These are phyloP conservation scores for Rutstroemia sp. DNA, from an alignment of 2,329 filamentous ascomycete species.

Conservation along the genomic window DNA sequence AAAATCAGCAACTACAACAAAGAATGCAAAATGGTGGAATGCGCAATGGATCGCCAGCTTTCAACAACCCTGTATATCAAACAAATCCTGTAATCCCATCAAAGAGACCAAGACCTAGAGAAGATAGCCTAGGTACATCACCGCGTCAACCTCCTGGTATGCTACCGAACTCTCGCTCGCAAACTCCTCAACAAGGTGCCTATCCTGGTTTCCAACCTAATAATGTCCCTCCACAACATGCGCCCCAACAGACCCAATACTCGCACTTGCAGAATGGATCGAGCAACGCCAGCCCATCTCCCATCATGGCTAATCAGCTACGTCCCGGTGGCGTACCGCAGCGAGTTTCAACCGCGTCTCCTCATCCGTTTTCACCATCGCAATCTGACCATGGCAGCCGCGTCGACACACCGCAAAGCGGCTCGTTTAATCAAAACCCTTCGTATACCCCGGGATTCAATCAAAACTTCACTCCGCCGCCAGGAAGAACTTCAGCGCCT, in stretches of 20 bases:
- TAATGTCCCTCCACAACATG: slow-evolving; percentile 50
- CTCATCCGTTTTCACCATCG: slow-evolving; percentile 80
- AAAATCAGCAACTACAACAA: slow-evolving; percentile 42
- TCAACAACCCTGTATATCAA: slow-evolving; percentile 72
- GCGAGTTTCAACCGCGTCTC: slow-evolving; percentile 83
- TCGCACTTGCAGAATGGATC: slow-evolving; percentile 79
- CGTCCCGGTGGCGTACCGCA: slow-evolving; percentile 65
- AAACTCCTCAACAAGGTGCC: slow-evolving; percentile 72
- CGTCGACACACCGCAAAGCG: slow-evolving; percentile 64
- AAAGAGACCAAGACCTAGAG: slow-evolving; percentile 73
- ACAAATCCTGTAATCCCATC: slow-evolving; percentile 83
- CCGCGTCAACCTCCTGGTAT: slow-evolving; percentile 69
- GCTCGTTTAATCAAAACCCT: slow-evolving; percentile 55
- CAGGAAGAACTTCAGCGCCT: slow-evolving; percentile 46
- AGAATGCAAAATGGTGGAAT: slow-evolving; percentile 76
- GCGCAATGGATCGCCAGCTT: slow-evolving; percentile 75
- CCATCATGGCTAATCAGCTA: slow-evolving; percentile 79
- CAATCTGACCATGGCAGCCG: slow-evolving; percentile 65
- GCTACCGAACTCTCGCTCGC: slow-evolving; percentile 76
- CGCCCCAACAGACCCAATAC: slow-evolving; percentile 60
- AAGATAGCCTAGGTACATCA: slow-evolving; percentile 79
- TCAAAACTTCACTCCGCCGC: slow-evolving; percentile 49
- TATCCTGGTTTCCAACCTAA: slow-evolving; percentile 65
- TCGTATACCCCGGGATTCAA: slow-evolving; percentile 52
- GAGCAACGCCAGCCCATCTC: slow-evolving; percentile 81